Conservation (phyloP, 768 basidiomycete species). For the Trametopsis cervina region DNA sequence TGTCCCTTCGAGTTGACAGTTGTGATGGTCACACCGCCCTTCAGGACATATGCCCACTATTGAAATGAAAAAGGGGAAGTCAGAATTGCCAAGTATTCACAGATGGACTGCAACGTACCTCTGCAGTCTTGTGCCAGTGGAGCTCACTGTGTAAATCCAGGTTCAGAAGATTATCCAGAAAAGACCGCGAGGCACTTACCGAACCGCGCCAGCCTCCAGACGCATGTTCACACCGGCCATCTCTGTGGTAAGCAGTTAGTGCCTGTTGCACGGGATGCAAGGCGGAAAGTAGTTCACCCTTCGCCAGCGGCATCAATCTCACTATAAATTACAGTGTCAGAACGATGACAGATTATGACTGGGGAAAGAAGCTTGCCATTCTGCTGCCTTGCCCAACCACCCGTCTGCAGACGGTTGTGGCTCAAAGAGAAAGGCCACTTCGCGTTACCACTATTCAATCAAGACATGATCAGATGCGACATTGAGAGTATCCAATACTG, state of each 20-base stretch:
- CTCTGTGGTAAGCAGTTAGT: too few species aligned
- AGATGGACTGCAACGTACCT: conserved; percentile 13
- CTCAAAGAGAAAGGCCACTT: conserved; percentile 64
- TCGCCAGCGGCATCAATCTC: conserved; percentile 32
- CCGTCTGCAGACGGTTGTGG: conserved; percentile 50
- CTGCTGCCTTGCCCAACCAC: conserved; percentile 64
- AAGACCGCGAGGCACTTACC: conserved; percentile 12
- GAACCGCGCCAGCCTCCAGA: conserved; percentile 26
- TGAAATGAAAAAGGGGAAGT: background rate
- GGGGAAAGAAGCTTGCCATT: conserved; percentile 33
- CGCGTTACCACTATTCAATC: conserved; percentile 32
- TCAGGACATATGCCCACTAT: conserved; percentile 24
- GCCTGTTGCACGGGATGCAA: too few species aligned
- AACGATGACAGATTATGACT: background rate
- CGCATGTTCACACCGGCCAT: conserved; percentile 29
- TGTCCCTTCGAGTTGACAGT: conserved; percentile 41
- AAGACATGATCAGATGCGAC: background rate
- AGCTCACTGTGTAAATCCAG: conserved; percentile 18
- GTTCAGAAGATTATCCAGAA: background rate
- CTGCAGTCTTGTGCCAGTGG: conserved; percentile 27
- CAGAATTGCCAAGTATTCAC: too few species aligned
- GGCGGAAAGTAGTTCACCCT: background rate
- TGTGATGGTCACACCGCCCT: conserved; percentile 30
- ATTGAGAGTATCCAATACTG: background rate
- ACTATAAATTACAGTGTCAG: conserved; percentile 21